Evolutionary conservation across 306 rosid species (phyloP).

Genomic region (Prunus mume): DNA sequence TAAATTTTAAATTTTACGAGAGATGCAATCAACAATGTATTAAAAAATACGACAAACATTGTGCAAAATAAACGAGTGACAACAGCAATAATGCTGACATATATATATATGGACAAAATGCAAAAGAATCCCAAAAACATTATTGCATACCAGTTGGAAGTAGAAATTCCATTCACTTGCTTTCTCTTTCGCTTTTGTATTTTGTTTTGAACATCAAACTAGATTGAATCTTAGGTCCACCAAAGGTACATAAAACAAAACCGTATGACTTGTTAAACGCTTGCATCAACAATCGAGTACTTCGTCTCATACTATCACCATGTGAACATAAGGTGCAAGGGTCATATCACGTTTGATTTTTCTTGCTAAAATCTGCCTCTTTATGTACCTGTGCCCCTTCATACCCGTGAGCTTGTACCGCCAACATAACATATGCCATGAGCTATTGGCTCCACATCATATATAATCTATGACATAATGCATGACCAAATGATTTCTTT

Average conservation of each 20-base stretch:
- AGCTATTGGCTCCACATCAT: background rate
- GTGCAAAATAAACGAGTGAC: no score
- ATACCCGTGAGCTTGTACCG: constrained; percentile 6
- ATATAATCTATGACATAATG: background rate
- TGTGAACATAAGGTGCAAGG: background rate
- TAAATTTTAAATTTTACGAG: no score
- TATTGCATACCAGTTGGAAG: background rate
- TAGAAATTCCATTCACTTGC: background rate
- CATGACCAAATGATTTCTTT: background rate
- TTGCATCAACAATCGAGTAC: background rate
- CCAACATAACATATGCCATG: background rate
- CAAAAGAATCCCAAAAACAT: background rate
- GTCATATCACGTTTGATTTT: background rate
- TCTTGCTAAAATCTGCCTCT: background rate
- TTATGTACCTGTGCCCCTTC: background rate
- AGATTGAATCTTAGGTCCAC: background rate
- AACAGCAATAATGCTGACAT: no score
- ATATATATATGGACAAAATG: background rate
- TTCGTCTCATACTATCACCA: background rate
- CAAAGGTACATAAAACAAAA: background rate
- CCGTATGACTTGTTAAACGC: background rate
- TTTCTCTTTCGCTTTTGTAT: background rate
- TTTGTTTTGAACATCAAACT: background rate
- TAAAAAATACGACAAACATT: no score
- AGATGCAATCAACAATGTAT: no score